Conservation (phyloP, 495 filamentous ascomycete genomes). For the Beverwykella pulmonaria region DNA sequence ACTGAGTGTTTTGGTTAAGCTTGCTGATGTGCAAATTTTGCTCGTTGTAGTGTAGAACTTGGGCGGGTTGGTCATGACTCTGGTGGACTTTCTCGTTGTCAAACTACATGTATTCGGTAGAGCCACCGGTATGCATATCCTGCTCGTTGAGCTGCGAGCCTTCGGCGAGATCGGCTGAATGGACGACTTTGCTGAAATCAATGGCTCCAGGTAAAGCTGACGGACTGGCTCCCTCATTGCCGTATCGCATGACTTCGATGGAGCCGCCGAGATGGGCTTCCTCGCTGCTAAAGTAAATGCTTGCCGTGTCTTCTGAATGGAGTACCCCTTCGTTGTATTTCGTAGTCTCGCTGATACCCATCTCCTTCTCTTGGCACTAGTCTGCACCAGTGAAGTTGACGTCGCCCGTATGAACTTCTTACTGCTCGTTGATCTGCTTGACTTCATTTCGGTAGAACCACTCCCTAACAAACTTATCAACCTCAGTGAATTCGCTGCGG, state of each 20-base stretch:
- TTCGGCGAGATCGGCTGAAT: not conserved
- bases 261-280: not conserved
- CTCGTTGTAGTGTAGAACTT: too few species aligned
- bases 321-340: too few species aligned
- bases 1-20: not conserved
- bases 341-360: too few species aligned
- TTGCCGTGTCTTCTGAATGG: too few species aligned
- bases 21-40: too few species aligned
- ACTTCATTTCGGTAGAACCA: not conserved
- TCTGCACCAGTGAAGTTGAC: too few species aligned
- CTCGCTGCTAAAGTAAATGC: not conserved
- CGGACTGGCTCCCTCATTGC: not conserved
- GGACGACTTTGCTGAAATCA: too few species aligned
- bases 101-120: not conserved
- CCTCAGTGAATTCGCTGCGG: not conserved
- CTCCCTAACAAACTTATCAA: too few species aligned
- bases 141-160: not conserved
- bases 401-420: not conserved
- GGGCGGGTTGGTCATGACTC: too few species aligned
- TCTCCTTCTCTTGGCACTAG: too few species aligned
- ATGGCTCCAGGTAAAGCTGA: too few species aligned
- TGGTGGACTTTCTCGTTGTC: too few species aligned
- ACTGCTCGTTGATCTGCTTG: not conserved
- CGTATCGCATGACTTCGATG: not conserved
- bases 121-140: not conserved